phyloP scores from a whole-genome alignment of 192 early-diverging fungal species.

The Umbelopsis vinacea region DNA sequence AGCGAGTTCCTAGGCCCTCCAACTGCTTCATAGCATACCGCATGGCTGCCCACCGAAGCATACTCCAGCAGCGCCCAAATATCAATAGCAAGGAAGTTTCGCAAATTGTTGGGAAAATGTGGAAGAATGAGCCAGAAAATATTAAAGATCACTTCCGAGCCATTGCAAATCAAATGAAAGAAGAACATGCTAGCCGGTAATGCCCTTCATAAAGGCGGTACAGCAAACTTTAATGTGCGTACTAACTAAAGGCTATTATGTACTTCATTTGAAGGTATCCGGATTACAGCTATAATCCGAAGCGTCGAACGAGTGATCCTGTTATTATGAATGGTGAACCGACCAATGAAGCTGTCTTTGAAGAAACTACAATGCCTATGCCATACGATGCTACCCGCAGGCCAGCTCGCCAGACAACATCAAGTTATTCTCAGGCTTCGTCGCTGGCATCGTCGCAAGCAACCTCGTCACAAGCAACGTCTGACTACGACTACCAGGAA shows the following conservation, averaged over 20 bases:
- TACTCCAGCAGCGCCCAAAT: constrained; percentile 47
- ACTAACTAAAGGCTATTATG: not conserved
- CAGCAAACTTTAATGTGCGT: not conserved
- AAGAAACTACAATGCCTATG: no score
- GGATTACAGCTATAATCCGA: constrained; percentile 10
- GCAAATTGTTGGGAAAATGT: constrained; percentile 59
- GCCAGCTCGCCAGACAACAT: no score
- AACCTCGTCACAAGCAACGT: no score
- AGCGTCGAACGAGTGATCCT: not conserved
- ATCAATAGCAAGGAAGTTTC: constrained; percentile 63
- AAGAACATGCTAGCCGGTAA: constrained; percentile 50
- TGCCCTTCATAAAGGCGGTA: not conserved
- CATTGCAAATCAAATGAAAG: constrained; percentile 50
- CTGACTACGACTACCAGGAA: no score
- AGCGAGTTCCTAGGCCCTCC: constrained; percentile 44
- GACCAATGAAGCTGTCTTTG: no score
- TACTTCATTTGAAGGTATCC: not conserved
- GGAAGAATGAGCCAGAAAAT: constrained; percentile 55
- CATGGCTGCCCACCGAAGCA: constrained; percentile 53
- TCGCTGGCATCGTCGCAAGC: no score
- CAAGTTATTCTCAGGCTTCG: no score
- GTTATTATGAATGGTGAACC: no score
- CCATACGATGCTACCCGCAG: no score
- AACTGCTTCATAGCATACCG: constrained; percentile 71
- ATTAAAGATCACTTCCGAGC: constrained; percentile 58